Conservation (phyloP, 192 early-diverging fungal species). For the Piromyces finnis region DNA sequence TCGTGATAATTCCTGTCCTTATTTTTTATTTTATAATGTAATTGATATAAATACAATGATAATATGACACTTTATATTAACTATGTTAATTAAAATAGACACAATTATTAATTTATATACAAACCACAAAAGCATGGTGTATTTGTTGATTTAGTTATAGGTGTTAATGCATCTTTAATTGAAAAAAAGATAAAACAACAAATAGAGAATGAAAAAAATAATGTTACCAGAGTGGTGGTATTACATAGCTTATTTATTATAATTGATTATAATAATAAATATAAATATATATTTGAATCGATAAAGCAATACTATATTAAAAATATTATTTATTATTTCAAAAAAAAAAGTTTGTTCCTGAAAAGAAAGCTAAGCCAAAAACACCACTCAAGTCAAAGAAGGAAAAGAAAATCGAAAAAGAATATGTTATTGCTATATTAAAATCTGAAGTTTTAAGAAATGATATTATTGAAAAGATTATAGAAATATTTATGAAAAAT, state of each 20-base stretch:
- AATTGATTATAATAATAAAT: no score
- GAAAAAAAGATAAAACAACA: conserved; percentile 34
- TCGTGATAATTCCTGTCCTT: conserved; percentile 36
- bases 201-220: conserved; percentile 17
- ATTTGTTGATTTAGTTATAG: conserved; percentile 29
- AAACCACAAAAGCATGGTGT: conserved; percentile 33
- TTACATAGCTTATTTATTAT: neutral
- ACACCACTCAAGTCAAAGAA: neutral
- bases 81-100: no score
- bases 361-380: neutral
- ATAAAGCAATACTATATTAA: no score
- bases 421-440: neutral
- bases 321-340: no score
- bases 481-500: neutral
- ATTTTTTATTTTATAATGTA: conserved; percentile 25
- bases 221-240: neutral
- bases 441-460: neutral
- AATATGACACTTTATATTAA: no score
- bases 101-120: no score
- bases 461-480: neutral
- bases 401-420: neutral
- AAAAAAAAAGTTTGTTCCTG: neutral
- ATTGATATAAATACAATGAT: neutral
- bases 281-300: no score
- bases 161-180: conserved; percentile 34